phyloP scores from a whole-genome alignment of 768 basidiomycete genomes.

The Rhizopogon vinicolor region DNA sequence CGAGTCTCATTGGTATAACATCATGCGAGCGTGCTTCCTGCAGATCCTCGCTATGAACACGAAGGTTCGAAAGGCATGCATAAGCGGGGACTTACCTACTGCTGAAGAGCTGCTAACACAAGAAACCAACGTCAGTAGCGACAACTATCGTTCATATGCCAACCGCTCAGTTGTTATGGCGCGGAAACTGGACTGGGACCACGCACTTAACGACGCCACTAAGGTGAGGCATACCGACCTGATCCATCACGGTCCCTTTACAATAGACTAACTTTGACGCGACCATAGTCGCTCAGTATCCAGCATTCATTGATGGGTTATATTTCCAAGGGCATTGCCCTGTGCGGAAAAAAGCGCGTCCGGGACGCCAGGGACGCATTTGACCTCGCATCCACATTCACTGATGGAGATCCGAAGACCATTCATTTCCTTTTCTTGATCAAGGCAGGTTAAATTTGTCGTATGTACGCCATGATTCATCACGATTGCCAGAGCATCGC shows the following conservation, averaged over 20 bases:
- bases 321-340: neutral
- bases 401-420: neutral
- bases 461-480: neutral
- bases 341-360: neutral
- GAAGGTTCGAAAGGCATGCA: neutral
- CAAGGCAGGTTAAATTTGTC: neutral
- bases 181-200: neutral
- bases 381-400: neutral
- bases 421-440: neutral
- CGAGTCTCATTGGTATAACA: neutral
- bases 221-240: neutral
- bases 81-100: neutral
- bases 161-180: neutral
- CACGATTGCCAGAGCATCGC: neutral
- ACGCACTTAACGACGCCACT: neutral
- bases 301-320: neutral
- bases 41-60: neutral
- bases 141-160: neutral
- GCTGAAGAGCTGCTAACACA: neutral
- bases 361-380: neutral
- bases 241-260: neutral
- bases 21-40: neutral
- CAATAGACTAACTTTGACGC: neutral
- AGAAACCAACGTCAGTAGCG: neutral
- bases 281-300: neutral